Base-by-base conservation (phyloP, 73 alveolate species). In the Halteria grandinella region DNA sequence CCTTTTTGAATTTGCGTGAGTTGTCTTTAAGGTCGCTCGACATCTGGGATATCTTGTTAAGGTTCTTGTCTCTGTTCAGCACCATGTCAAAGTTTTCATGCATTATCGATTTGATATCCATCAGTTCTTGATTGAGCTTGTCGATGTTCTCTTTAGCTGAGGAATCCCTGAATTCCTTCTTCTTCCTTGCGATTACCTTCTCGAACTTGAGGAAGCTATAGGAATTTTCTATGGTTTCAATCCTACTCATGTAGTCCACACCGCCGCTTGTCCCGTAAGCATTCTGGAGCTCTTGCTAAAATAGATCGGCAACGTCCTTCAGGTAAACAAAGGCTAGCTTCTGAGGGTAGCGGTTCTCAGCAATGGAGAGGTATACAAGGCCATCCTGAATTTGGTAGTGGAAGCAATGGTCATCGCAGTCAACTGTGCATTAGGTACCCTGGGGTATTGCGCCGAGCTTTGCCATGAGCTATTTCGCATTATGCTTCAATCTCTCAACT, bases 201-300 rank as follows among this genome's bases (percentile, higher is more conserved):
- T 93, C 91, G 66, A 93, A 91, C 47, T 82, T 88, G 53, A 92
- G 75, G 85, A 93, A 93, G 62, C 85, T 73, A 66, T 90, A 91
- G 37, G 96, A 95, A 50, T 93, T 73, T 44, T 93, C 98, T 24
- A 93, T 88, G 24, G 96, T 93, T 64, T 93, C 98, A 32, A 93
- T 91, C 70, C 79, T 85, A 17, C 95, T 85, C 50, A 85, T 37
- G 79, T 90, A 93, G 55, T 93, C 96, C 12, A 93, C 95, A 20
- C 69, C 63, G 40, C 90, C 84, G 41, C 93, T 87, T 23, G 97
- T 91, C 8, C 98, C 98, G 72, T 77, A 93, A 63, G 84, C 87
- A 33, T 84, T 87, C 60, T 89, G 74, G 64, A 88, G 71, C 74
- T 93, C 98, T 55, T 93, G 97, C 1, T 79, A 74, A 57, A 93